Evolutionary conservation across 2,329 filamentous ascomycete genomes (phyloP).

Genomic region (Salinomyces thailandicus): DNA sequence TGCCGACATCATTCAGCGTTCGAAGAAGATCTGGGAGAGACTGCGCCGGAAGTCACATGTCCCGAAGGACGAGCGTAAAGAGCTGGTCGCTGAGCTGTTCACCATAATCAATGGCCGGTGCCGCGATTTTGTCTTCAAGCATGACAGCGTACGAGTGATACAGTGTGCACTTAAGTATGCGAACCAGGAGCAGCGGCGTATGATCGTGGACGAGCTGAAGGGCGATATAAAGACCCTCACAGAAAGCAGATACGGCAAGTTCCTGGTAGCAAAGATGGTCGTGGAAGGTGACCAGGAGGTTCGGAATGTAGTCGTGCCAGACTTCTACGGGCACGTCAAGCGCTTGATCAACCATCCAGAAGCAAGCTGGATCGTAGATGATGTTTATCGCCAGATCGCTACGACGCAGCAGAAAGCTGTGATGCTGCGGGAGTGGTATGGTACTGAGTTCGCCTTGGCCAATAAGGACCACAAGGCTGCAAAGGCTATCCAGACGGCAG

Average conservation of each 20-base stretch:
- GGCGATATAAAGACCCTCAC: constrained; percentile 76
- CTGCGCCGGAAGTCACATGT: constrained; percentile 89
- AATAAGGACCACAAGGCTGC: constrained; percentile 39
- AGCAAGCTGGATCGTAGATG: constrained; percentile 94
- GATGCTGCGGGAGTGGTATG: constrained; percentile 91
- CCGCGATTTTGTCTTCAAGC: constrained; percentile 95
- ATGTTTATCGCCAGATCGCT: constrained; percentile 84
- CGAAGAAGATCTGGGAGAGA: constrained; percentile 96
- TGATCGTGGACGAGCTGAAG: constrained; percentile 77
- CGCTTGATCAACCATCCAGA: constrained; percentile 93
- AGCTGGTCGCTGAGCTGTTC: constrained; percentile 82
- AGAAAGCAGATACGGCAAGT: constrained; percentile 95
- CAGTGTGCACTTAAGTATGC: constrained; percentile 97
- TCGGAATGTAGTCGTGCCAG: constrained; percentile 76
- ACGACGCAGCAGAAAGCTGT: constrained; percentile 76
- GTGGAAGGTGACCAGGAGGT: constrained; percentile 85
- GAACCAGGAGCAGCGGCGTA: constrained; percentile 68
- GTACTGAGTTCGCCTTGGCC: constrained; percentile 80
- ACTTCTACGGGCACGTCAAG: constrained; percentile 90
- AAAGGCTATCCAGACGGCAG: constrained; percentile 36
- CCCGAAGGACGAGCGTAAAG: constrained; percentile 74
- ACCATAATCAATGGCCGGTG: constrained; percentile 82
- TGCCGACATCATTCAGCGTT: constrained; percentile 74
- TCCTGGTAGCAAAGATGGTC: constrained; percentile 88
- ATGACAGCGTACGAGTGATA: constrained; percentile 91